Percentiles rank a stretch among this genome's conserved stretches.
Conservation (phyloP, 208 protist species). For the Crithidia thermophila region DNA sequence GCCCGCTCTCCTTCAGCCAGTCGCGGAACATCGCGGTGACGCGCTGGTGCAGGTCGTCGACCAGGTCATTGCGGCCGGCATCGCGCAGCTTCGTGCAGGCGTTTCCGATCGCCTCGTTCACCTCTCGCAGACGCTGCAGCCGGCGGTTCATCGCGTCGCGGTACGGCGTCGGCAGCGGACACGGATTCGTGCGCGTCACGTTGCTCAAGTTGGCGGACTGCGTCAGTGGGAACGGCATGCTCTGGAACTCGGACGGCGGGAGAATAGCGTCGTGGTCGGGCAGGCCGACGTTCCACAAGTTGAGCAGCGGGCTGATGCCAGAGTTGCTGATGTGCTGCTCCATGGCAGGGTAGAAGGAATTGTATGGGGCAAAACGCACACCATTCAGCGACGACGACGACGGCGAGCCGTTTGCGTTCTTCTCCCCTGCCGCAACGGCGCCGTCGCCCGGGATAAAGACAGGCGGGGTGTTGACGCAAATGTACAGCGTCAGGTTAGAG, state of each 20-base stretch:
- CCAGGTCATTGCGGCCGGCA: slow-evolving; percentile 73
- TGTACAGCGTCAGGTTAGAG: slow-evolving; percentile 69
- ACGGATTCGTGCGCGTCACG: slow-evolving; percentile 86
- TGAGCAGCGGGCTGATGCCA: slow-evolving; percentile 86
- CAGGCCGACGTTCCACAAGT: slow-evolving; percentile 87
- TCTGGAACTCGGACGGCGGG: slow-evolving; percentile 82
- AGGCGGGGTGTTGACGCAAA: slow-evolving; percentile 90
- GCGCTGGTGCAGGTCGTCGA: slow-evolving; percentile 64
- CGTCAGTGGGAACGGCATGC: slow-evolving; percentile 73
- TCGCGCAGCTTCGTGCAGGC: slow-evolving; percentile 67
- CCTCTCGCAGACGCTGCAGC: slow-evolving; percentile 74
- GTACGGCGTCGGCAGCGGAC: slow-evolving; percentile 73
- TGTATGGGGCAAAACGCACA: slow-evolving; percentile 89
- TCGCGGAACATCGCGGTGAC: slow-evolving; percentile 85
- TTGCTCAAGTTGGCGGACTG: slow-evolving; percentile 48
- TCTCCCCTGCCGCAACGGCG: slow-evolving; percentile 32
- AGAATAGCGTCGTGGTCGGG: slow-evolving; percentile 66
- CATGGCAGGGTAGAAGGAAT: slow-evolving; percentile 87
- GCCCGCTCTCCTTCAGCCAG: slow-evolving; percentile 84
- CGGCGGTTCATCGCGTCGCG: slow-evolving; percentile 63
- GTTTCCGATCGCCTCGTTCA: slow-evolving; percentile 67
- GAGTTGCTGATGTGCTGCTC: slow-evolving; percentile 83
- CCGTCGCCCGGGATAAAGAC: slow-evolving; percentile 53
- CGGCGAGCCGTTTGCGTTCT: slow-evolving; percentile 24
- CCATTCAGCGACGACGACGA: slow-evolving; percentile 32